These are phyloP conservation scores for Pichia sporocuriosa DNA, from an alignment of 805 yeast genomes.

Conservation along the genomic window DNA sequence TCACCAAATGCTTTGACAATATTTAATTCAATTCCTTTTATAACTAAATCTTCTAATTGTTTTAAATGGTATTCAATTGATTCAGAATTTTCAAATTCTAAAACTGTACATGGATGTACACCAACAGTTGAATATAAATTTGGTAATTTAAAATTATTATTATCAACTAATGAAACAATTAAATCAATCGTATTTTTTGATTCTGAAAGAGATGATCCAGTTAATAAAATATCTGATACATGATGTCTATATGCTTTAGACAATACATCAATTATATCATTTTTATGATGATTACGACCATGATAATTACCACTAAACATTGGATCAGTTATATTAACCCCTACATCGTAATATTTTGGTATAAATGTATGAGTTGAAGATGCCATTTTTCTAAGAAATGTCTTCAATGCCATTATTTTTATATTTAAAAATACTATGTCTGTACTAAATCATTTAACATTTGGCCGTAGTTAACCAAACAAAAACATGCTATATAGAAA, in stretches of 20 bases:
- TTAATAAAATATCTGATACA: conserved; percentile 67
- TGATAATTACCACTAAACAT: conserved; percentile 83
- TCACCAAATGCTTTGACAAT: conserved; percentile 85
- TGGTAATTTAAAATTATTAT: conserved; percentile 20
- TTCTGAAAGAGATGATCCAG: conserved; percentile 75
- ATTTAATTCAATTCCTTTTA: conserved; percentile 41
- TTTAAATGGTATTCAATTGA: conserved; percentile 37
- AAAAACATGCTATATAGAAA: too few relatives aligned
- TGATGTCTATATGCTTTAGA: conserved; percentile 57
- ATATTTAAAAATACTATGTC: too few relatives aligned
- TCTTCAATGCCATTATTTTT: neutral
- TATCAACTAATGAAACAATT: conserved; percentile 27
- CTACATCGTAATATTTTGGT: conserved; percentile 35
- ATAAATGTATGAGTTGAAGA: neutral
- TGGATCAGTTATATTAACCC: conserved; percentile 76
- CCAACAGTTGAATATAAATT: conserved; percentile 70
- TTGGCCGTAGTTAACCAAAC: too few relatives aligned
- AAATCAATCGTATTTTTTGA: conserved; percentile 55
- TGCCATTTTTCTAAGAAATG: neutral
- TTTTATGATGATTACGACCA: conserved; percentile 54
- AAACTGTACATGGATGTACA: conserved; percentile 89
- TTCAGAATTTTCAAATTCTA: conserved; percentile 36
- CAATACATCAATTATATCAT: conserved; percentile 61
- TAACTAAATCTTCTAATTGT: conserved; percentile 43
- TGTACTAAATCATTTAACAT: too few relatives aligned